Evolutionary conservation across 768 basidiomycete genomes (phyloP).

Genomic region (Lactarius hatsudake): DNA sequence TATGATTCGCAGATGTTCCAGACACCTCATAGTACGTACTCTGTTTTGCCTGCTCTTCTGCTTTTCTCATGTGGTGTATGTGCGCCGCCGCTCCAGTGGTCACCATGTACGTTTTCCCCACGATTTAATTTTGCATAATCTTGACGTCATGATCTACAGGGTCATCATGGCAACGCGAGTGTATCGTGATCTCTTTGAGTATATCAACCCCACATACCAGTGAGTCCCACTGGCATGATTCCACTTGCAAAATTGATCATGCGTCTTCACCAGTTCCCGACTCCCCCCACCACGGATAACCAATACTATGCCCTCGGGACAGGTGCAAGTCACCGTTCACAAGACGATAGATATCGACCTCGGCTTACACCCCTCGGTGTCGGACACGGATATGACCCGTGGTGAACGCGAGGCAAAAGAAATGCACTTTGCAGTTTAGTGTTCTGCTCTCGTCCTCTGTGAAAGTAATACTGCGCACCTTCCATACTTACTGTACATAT

Average conservation of each 20-base stretch:
- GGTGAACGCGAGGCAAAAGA: constrained; percentile 18
- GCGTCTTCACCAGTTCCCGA: background rate
- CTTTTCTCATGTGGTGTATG: background rate
- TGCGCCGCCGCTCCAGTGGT: background rate
- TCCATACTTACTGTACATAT: background rate
- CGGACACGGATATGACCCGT: background rate
- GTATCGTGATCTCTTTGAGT: constrained; percentile 16
- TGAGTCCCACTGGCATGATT: background rate
- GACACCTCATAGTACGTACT: constrained; percentile 5
- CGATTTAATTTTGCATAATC: background rate
- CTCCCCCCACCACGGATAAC: background rate
- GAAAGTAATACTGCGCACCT: background rate
- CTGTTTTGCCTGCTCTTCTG: background rate
- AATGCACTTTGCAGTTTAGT: constrained; percentile 3
- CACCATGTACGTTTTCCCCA: constrained; percentile 9
- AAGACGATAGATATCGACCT: constrained; percentile 14
- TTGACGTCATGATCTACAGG: background rate
- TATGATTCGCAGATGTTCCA: constrained; percentile 8
- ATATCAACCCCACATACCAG: constrained; percentile 9
- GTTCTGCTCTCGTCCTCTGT: background rate
- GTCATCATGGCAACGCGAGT: constrained; percentile 14
- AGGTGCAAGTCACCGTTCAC: constrained; percentile 8
- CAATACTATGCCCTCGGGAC: background rate
- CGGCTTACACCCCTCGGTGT: background rate
- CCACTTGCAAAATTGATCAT: background rate